Conservation (phyloP, 176 grass and related monocot genomes). For the Eleusine indica region DNA sequence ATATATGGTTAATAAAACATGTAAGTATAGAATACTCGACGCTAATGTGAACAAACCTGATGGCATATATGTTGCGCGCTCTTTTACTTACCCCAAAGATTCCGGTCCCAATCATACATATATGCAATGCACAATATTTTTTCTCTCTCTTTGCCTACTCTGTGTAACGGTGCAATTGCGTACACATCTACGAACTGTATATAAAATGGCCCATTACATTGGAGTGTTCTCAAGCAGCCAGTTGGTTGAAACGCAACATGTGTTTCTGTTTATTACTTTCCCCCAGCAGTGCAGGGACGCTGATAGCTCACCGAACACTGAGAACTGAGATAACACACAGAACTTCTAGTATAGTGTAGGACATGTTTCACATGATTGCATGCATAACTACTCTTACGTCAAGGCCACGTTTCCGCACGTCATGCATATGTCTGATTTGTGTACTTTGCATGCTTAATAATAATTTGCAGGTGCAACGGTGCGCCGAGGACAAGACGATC, state of each 20-base stretch:
- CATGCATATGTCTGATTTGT: neutral
- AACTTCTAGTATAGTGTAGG: neutral
- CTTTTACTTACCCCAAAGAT: neutral
- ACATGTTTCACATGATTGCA: neutral
- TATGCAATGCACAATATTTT: neutral
- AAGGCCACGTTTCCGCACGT: neutral
- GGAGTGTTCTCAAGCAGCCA: neutral
- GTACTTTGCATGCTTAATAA: neutral
- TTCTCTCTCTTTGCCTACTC: neutral
- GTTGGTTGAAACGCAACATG: constrained; percentile 1
- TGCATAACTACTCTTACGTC: neutral
- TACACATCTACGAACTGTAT: neutral
- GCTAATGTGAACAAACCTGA: neutral
- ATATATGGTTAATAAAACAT: neutral
- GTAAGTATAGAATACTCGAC: neutral
- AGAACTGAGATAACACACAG: neutral
- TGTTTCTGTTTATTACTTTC: neutral
- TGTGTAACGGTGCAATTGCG: neutral
- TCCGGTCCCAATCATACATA: neutral
- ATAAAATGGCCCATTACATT: neutral
- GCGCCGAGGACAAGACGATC: constrained; percentile 73
- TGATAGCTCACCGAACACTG: constrained; percentile 23
- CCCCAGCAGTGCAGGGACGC: neutral
- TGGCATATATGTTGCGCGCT: neutral
- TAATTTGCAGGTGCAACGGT: constrained; percentile 73